Conservation (phyloP, 805 yeast species). For the Metschnikowia dekortorum region DNA sequence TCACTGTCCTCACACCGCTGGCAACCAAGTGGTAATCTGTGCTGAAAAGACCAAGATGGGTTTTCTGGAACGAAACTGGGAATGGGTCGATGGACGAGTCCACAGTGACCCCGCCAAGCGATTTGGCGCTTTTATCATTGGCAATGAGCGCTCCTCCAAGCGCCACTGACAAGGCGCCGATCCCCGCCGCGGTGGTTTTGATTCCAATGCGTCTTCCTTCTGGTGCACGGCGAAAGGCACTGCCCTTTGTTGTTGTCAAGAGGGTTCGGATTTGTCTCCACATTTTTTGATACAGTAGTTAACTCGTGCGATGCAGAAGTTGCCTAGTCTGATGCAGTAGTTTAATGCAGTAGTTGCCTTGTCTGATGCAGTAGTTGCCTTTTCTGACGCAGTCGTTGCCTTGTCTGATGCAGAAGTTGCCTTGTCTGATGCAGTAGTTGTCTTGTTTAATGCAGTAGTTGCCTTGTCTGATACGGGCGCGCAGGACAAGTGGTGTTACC, state of each 20-base stretch:
- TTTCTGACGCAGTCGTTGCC: background rate
- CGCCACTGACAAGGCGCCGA: constrained; percentile 13
- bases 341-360: background rate
- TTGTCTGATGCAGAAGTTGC: background rate
- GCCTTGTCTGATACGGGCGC: background rate
- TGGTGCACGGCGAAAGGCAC: background rate
- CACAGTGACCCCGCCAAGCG: constrained; percentile 32
- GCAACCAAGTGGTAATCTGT: constrained; percentile 60
- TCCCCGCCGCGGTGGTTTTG: constrained; percentile 4
- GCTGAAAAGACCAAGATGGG: constrained; percentile 17
- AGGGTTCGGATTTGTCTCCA: constrained; percentile 1
- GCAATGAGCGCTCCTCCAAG: constrained; percentile 14
- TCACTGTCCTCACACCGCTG: constrained; percentile 76
- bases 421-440: background rate
- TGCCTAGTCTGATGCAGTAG: background rate
- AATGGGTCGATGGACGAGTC: constrained; percentile 51
- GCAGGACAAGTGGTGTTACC: background rate
- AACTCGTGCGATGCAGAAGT: too few species aligned
- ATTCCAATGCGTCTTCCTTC: background rate
- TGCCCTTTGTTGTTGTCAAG: background rate
- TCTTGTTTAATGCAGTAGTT: background rate
- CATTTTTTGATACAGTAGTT: background rate
- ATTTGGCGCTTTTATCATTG: constrained; percentile 20
- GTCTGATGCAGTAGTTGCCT: background rate
- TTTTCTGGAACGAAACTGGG: constrained; percentile 21